phyloP scores from a whole-genome alignment of 179 eudicot genomes.

The Beta macrorhiza region DNA sequence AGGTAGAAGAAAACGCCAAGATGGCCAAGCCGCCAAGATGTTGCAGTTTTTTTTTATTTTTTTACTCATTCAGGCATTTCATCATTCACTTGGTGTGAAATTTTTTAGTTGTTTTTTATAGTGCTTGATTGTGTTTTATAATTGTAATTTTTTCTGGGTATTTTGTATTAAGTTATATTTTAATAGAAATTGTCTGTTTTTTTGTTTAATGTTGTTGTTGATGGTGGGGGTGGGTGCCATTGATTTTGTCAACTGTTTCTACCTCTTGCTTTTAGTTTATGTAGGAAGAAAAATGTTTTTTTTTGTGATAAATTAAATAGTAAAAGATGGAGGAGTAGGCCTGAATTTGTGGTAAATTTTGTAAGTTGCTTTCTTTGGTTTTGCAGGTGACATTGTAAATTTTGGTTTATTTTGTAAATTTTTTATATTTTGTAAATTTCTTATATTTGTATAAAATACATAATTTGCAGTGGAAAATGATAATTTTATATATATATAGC shows the following conservation, averaged over 20 bases:
- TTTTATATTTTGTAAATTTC: too few species aligned
- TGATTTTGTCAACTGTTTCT: too few species aligned
- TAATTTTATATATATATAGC: too few species aligned
- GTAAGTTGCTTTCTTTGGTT: too few species aligned
- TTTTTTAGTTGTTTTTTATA: not conserved
- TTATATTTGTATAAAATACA: too few species aligned
- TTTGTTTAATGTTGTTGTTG: too few species aligned
- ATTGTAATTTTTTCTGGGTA: not conserved
- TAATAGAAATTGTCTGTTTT: too few species aligned
- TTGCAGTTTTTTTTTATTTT: conserved; percentile 19
- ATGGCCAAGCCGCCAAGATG: conserved; percentile 27
- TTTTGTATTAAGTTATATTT: too few species aligned
- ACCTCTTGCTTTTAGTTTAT: not conserved
- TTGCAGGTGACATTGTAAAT: too few species aligned
- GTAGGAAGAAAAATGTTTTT: not conserved
- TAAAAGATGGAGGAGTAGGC: not conserved
- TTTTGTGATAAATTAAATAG: conserved; percentile 3
- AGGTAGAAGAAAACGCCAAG: conserved; percentile 8
- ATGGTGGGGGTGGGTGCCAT: too few species aligned
- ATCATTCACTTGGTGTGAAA: not conserved
- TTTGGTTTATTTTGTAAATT: too few species aligned
- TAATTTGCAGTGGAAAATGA: too few species aligned
- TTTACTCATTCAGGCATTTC: conserved; percentile 13
- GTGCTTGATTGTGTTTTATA: not conserved
- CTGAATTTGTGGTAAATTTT: not conserved